Percentiles rank a stretch among this genome's conserved stretches.
Conservation (phyloP, 768 basidiomycete species). For the Agaricus subrufescens region DNA sequence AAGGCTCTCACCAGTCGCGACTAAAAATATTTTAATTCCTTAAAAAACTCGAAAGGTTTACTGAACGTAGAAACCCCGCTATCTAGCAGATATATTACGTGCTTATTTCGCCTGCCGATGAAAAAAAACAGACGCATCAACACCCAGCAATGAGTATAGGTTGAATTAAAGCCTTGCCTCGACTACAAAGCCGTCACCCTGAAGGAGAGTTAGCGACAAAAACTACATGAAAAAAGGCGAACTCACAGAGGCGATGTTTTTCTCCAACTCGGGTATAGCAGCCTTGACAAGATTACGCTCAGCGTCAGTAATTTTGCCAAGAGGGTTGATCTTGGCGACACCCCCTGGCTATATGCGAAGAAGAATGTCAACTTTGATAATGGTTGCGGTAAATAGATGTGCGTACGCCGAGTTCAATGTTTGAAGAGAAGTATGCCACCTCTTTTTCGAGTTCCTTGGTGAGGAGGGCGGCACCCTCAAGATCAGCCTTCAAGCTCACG, state of each 20-base stretch:
- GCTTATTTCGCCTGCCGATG: neutral
- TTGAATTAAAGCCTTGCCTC: conserved; percentile 19
- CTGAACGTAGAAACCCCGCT: neutral
- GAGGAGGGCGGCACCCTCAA: conserved; percentile 66
- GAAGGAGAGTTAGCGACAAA: neutral
- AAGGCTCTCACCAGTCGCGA: neutral
- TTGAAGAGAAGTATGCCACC: conserved; percentile 85
- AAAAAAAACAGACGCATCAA: neutral
- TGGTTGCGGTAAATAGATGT: conserved; percentile 11
- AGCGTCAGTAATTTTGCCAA: conserved; percentile 67
- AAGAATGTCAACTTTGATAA: neutral
- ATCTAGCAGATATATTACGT: neutral
- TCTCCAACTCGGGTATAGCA: conserved; percentile 73
- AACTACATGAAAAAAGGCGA: neutral
- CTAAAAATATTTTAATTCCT: neutral
- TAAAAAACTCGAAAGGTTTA: too few relatives aligned
- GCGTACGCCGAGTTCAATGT: conserved; percentile 82
- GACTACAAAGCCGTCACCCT: conserved; percentile 33
- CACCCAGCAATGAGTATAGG: conserved; percentile 1
- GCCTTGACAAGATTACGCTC: conserved; percentile 78
- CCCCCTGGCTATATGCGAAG: conserved; percentile 57
- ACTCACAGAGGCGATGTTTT: conserved; percentile 68
- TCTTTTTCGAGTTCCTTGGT: conserved; percentile 71
- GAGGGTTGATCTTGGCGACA: conserved; percentile 74
- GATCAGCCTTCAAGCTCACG: conserved; percentile 73